Evolutionary conservation across 108 stramenopile species (phyloP), one percentile per base, ranked within the genome.

Genomic region (Nannochloropsis gaditana): DNA sequence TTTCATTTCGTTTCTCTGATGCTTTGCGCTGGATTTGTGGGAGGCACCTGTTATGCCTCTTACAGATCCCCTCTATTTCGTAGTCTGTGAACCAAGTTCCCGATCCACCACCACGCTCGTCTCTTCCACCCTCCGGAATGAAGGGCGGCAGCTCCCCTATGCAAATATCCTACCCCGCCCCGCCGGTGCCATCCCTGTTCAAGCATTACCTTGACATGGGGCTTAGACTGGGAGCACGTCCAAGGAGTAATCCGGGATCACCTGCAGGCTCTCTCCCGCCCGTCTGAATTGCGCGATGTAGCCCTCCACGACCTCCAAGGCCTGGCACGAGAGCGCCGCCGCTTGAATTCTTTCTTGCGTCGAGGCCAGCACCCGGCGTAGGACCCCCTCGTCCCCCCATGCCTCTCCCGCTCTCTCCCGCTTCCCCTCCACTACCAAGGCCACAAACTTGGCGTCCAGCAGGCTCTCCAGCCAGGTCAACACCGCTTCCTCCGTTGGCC

Each of bases 221-320:
- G 31, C 31, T 31, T 31, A 31, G 31, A 31, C 31, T 31, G 31
- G 31, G 31, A 73, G 15, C 59, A n/a, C 15, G 19, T 73, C 59
- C 4, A 73, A n/a, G 0, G 59, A 73, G 59, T 73, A 73, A 73
- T 73, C 59, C 59, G 59, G n/a, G n/a, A 73, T 73, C 19, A 8
- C 59, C 59, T 73, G 59, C 4, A 73, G 8, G 8, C 59, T 73
- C n/a, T 73, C 19, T 6, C 59, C 59, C 6, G 59, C 59, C 59
- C 59, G 15, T n/a, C n/a, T 73, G n/a, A 73, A 73, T n/a, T 73
- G 59, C 15, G 59, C 59, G n/a, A 73, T n/a, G n/a, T 73, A 73
- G 19, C 59, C 59, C n/a, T 8, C 59, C 5, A 73, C 59, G 15
- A 73, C 15, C 59, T 73, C 59, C 59, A 73, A n/a, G 4, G 59